These are phyloP conservation scores for Choiromyces venosus DNA, from an alignment of 495 filamentous ascomycete genomes.

Conservation along the genomic window DNA sequence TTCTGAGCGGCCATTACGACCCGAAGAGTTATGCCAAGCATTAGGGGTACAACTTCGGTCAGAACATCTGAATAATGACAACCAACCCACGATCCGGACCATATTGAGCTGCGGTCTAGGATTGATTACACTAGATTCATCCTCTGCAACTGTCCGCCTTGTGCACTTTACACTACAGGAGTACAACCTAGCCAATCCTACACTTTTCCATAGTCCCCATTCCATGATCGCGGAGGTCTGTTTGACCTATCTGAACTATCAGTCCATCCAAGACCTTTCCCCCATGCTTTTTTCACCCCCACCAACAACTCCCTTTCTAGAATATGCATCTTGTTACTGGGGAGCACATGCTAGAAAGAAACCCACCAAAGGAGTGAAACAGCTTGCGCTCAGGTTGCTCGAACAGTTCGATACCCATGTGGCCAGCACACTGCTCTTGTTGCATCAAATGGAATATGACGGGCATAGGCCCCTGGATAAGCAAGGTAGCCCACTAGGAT, in stretches of 20 bases:
- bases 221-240: background rate
- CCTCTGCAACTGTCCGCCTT: background rate
- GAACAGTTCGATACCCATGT: background rate
- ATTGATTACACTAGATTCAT: background rate
- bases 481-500: background rate
- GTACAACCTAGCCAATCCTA: background rate
- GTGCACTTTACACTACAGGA: background rate
- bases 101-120: background rate
- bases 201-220: background rate
- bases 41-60: background rate
- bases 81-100: background rate
- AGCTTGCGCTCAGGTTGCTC: background rate
- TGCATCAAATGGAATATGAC: too few species aligned
- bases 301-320: background rate
- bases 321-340: background rate
- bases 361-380: background rate
- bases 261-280: background rate
- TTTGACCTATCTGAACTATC: background rate
- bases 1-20: background rate
- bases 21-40: background rate
- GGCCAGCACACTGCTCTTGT: background rate
- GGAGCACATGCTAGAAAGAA: background rate
- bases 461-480: too few species aligned
- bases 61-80: background rate
- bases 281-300: background rate